phyloP scores from a whole-genome alignment of 2,329 filamentous ascomycete genomes.

The Clathrospora elynae region DNA sequence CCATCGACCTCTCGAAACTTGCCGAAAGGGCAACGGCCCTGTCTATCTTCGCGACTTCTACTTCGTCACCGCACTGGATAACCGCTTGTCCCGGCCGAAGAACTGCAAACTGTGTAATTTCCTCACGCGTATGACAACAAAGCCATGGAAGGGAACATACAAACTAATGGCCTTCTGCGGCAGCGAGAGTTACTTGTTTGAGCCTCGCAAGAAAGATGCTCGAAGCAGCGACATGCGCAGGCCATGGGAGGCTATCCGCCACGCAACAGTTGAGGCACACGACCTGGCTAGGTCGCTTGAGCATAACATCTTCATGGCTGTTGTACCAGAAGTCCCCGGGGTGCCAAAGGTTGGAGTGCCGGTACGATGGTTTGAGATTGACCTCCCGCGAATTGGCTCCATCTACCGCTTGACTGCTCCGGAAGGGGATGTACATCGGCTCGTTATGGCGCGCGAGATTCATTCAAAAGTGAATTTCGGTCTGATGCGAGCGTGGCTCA shows the following conservation, averaged over 20 bases:
- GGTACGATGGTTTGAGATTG: conserved; percentile 7
- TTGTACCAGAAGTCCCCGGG: not conserved
- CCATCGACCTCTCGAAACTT: not conserved
- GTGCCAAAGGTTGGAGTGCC: conserved; percentile 1
- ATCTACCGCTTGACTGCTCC: conserved; percentile 4
- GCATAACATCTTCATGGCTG: conserved; percentile 8
- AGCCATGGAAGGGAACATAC: not conserved
- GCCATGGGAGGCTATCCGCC: conserved; percentile 2
- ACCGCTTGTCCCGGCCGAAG: not conserved
- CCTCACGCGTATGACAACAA: not conserved
- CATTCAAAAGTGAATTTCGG: not conserved
- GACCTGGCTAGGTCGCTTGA: not conserved
- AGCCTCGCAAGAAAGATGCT: conserved; percentile 5
- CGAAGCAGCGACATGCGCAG: not conserved
- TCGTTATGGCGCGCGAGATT: not conserved
- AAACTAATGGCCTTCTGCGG: conserved; percentile 4
- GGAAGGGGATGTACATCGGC: not conserved
- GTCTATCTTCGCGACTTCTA: conserved; percentile 5
- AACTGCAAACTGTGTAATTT: conserved; percentile 3
- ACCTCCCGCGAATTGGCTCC: not conserved
- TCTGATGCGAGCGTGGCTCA: conserved; percentile 1
- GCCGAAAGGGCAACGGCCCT: conserved; percentile 3
- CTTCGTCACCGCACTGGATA: conserved; percentile 4
- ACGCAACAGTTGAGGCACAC: not conserved
- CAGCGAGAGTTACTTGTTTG: conserved; percentile 6